Evolutionary conservation across 352 stramenopile species (phyloP), one percentile per base, ranked within the genome.

Genomic region (Globisporangium cylindrosporum): DNA sequence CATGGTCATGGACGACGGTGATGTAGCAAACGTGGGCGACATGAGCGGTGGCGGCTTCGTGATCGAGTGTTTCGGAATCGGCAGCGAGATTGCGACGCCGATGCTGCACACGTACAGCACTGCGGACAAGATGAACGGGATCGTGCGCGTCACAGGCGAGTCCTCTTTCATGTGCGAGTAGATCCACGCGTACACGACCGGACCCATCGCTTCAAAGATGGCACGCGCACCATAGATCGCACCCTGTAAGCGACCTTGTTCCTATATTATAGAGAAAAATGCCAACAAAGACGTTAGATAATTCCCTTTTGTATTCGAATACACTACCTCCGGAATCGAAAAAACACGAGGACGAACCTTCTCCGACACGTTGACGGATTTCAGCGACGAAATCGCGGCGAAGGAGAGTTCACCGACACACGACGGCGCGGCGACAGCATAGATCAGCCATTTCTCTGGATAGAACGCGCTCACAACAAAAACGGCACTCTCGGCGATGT

Each of bases 241-340:
- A 3, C 86, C 84, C 67, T 94, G 86, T 0, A 94, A 71, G 6
- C 81, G 82, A 9, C 86, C 86, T 86, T 94, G 86, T 48, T 94
- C 84, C 72, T 89, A 43, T 32, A 22, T 0, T 22, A 59, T 24
- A 48, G 15, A 48, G 29, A 48, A 5, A 6, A 51, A 51, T 12
- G 18, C 0, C 43, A 51, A 51, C 6, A 7, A 51, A 51, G 43
- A 22, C 18, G 18, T 51, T 51, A 51, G 43, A 51, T 7, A 12
- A n/a, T 22, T 10, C 5, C 43, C 18, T 5, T 22, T 20, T 9
- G 43, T 12, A 51, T 51, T 51, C 43, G 18, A 51, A n/a, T 12
- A 22, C 15, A 51, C 18, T 22, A 22, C 18, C 43, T 51, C 43
- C 18, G 1, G 43, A 51, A 51, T 22, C 41, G 43, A 51, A 51